These are phyloP conservation scores for Elymus sibiricus DNA, from an alignment of 176 grass and related monocot genomes.

Conservation along the genomic window DNA sequence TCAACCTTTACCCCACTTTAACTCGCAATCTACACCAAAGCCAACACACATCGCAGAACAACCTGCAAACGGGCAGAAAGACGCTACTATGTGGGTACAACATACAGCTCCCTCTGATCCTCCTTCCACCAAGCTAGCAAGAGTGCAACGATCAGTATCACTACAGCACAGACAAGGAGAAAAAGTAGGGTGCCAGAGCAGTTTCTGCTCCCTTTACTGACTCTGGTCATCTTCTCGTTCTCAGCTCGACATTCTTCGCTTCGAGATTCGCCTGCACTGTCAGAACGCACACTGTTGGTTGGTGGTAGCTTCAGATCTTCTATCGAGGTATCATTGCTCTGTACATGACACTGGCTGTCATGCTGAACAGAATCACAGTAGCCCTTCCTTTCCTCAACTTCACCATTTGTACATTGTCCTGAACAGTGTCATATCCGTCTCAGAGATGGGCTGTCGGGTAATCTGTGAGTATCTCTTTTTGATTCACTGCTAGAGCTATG, in stretches of 20 bases:
- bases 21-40: background rate
- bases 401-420: slow-evolving; percentile 4
- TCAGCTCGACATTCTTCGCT: slow-evolving; percentile 26
- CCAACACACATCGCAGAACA: background rate
- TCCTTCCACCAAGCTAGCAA: slow-evolving; percentile 41
- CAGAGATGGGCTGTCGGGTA: slow-evolving; percentile 25
- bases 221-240: slow-evolving; percentile 23
- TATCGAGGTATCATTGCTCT: background rate
- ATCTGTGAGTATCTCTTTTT: slow-evolving; percentile 13
- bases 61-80: background rate
- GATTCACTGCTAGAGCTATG: slow-evolving; percentile 29
- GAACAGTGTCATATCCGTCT: background rate
- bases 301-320: slow-evolving; percentile 33
- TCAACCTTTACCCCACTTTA: slow-evolving; percentile 10
- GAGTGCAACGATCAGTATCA: background rate
- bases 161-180: slow-evolving; percentile 17
- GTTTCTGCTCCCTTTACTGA: slow-evolving; percentile 16
- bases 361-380: slow-evolving; percentile 1
- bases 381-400: slow-evolving; percentile 18
- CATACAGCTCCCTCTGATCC: slow-evolving; percentile 16
- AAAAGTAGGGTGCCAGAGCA: background rate
- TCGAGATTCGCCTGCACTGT: background rate
- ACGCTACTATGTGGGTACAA: slow-evolving; percentile 44
- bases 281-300: background rate
- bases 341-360: background rate